These are phyloP conservation scores for Aspergillus fumigatus DNA, from an alignment of 2,329 filamentous ascomycete species.

Conservation along the genomic window DNA sequence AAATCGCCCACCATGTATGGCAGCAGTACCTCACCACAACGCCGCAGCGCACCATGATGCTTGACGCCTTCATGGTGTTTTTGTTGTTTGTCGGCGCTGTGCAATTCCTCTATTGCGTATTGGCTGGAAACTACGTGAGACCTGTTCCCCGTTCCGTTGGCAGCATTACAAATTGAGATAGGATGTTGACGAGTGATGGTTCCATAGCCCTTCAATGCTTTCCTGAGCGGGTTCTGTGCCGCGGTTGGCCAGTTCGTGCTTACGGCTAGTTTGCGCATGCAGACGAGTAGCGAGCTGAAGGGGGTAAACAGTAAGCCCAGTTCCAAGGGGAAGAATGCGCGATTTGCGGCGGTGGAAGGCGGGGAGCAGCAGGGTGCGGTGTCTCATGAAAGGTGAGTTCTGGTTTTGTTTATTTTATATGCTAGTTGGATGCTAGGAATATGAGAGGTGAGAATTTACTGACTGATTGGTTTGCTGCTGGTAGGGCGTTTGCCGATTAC, in stretches of 20 bases:
- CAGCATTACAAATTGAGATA: not conserved
- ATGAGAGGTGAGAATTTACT: not conserved
- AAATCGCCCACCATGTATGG: conserved; percentile 67
- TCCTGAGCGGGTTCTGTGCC: conserved; percentile 89
- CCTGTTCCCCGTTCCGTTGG: conserved; percentile 20
- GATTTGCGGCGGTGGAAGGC: not conserved
- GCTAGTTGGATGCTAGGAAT: not conserved
- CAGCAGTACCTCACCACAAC: conserved; percentile 75
- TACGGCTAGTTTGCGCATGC: conserved; percentile 83
- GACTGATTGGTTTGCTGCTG: conserved; percentile 6
- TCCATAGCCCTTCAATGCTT: conserved; percentile 90
- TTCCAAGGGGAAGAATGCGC: conserved; percentile 27
- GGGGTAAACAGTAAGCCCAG: conserved; percentile 56
- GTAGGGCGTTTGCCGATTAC: conserved; percentile 91
- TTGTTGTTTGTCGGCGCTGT: conserved; percentile 78
- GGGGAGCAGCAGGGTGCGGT: conserved; percentile 12
- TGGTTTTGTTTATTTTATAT: not conserved
- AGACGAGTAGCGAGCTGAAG: conserved; percentile 70
- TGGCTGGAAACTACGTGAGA: conserved; percentile 90
- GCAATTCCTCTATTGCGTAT: conserved; percentile 88
- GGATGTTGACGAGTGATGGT: not conserved
- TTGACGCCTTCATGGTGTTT: conserved; percentile 88
- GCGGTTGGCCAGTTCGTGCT: conserved; percentile 97
- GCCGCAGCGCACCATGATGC: conserved; percentile 83
- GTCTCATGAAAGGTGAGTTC: conserved; percentile 40